Conservation (phyloP, 345 rosid species). For the Rubroshorea leprosula region DNA sequence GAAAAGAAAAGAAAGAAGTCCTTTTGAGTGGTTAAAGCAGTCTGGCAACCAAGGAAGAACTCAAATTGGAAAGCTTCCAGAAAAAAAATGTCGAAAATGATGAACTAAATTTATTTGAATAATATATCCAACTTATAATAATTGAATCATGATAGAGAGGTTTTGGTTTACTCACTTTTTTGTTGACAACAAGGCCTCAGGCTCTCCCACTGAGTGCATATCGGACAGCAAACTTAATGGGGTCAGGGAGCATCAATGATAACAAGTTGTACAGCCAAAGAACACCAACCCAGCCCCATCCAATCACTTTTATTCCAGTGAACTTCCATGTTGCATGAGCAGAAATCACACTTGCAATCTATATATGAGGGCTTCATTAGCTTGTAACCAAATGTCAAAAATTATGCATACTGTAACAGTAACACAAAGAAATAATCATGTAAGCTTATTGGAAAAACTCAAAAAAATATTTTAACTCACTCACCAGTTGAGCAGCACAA, state of each 20-base stretch:
- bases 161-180: slow-evolving; percentile 44
- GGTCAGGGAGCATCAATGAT: slow-evolving; percentile 68
- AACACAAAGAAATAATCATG: too few relatives aligned
- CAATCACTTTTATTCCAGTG: slow-evolving; percentile 62
- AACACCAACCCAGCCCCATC: slow-evolving; percentile 75
- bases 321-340: slow-evolving; percentile 49
- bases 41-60: slow-evolving; percentile 21
- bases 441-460: too few relatives aligned
- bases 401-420: too few relatives aligned
- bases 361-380: slow-evolving; percentile 4
- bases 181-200: slow-evolving; percentile 55
- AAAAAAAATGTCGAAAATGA: not conserved
- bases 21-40: slow-evolving; percentile 49
- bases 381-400: too few relatives aligned
- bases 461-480: not conserved
- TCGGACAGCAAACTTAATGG: slow-evolving; percentile 68
- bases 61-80: not conserved
- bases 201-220: slow-evolving; percentile 77
- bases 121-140: too few relatives aligned
- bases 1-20: too few relatives aligned
- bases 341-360: slow-evolving; percentile 67
- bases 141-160: not conserved
- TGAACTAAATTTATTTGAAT: too few relatives aligned
- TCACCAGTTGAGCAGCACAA: slow-evolving; percentile 62
- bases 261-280: slow-evolving; percentile 73